Evolutionary conservation across 495 filamentous ascomycete genomes (phyloP), one percentile per base, ranked within the genome.

Genomic region (Hypomontagnella monticulosa): DNA sequence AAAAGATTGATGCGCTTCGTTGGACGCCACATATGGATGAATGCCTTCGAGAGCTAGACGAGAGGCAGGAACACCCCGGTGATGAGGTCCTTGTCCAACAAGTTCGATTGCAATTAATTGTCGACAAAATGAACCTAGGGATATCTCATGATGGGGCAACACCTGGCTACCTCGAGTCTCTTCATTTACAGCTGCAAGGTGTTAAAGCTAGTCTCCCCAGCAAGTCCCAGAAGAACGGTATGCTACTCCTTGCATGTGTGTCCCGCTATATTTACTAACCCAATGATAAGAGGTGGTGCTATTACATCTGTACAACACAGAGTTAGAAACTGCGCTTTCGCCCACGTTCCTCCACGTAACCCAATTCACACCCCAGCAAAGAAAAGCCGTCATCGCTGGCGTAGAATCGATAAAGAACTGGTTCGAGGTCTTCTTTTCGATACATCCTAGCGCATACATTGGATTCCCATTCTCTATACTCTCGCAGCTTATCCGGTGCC

Each of bases 11-110:
- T 16, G 27, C 47, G 7, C 14, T 50, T 4, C 27, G 47, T 15
- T 50, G 47, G 47, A 50, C 47, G 11, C 9, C 48, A n/a, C 48
- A 51, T 14, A 51, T 51, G 48, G 48, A 51, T 20, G 48, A 51
- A 7, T 51, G 48, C 11, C 30, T 51, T 16, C 32, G 6, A 36
- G 33, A 0, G n/a, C 32, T 51, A 6, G 36, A 40, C 14, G 36
- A 40, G 14, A 15, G 3, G 36, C 3, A 15, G 10, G 36, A 40
- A 40, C 11, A 9, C 14, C 36, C 36, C 10, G 14, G 14, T 9
- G 36, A 40, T 15, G 36, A 15, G 36, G 11, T 40, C 14, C 36
- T 40, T 40, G 36, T 40, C 14, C 14, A 40, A 3, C 36, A 40
- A 40, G 36, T 40, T 3, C 36, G 36, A 40, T 40, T 40, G 14